Evolutionary conservation across 805 yeast genomes (phyloP), one percentile per base, ranked within the genome.

Genomic region (Pichia cephalocereana): DNA sequence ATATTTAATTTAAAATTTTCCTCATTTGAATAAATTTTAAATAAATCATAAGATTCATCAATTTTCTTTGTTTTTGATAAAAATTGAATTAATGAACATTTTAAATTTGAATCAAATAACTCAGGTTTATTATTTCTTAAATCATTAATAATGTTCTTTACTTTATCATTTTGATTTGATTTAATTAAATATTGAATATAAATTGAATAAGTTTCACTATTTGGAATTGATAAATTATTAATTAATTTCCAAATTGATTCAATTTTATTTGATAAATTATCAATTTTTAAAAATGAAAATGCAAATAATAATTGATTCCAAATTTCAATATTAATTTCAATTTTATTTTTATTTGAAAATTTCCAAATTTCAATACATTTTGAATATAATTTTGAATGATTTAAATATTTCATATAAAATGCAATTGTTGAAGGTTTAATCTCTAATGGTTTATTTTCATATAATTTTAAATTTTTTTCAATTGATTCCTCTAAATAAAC

Each of bases 301-400:
- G 61, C 53, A 46, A 53, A 66, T 45, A 85, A 63, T 30, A 83
- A 69, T 45, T 75, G 70, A 46, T 81, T 80, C 88, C 88, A 85
- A 2, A 79, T 61, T 0, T 62, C 54, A n/a, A 70, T 54, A 6
- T 50, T 42, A 4, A 59, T 54, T 12, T 41, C 44, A 72, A 61
- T n/a, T 79, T 42, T 27, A 18, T 45, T 46, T 1, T 52, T 52
- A 17, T 70, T 57, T 27, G 48, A 49, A 40, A 55, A 46, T 37
- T 46, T 49, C 52, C 52, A 53, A 15, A 53, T 23, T 17, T 50
- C 54, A 19, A 48, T 44, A 12, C 47, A 46, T 43, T 45, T 51
- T 8, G 52, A 43, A 38, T 48, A 46, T 14, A 46, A 40, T 19
- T 47, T 51, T 5, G 46, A 39, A 40, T 38, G 18, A 31, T 53